A percentile compares a stretch with the other conserved stretches of the same genome.
Evolutionary conservation across 495 filamentous ascomycete genomes (phyloP).

Genomic region (Niebla homalea): DNA sequence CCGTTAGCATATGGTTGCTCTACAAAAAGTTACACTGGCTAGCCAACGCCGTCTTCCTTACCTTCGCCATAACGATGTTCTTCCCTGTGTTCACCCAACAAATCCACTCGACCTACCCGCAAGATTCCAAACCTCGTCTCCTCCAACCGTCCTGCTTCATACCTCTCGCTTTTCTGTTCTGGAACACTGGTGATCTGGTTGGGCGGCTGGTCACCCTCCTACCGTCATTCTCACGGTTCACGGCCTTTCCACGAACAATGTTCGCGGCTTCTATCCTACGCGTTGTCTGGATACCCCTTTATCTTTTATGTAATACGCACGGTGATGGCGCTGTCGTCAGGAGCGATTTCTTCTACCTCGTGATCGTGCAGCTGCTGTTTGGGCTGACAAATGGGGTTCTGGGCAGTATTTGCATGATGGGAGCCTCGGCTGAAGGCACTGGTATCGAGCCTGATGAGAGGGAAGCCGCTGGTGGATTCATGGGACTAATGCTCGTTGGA

Average conservation of each 20-base stretch:
- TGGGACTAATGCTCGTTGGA: constrained; percentile 75
- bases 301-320: constrained; percentile 73
- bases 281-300: constrained; percentile 65
- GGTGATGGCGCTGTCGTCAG: constrained; percentile 49
- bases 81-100: constrained; percentile 84
- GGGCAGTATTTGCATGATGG: constrained; percentile 81
- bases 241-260: constrained; percentile 45
- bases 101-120: constrained; percentile 55
- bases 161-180: constrained; percentile 79
- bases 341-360: constrained; percentile 79
- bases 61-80: constrained; percentile 78
- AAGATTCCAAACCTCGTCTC: constrained; percentile 32
- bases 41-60: constrained; percentile 55
- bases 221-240: constrained; percentile 41
- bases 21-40: constrained; percentile 63
- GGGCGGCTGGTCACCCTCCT: constrained; percentile 61
- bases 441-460: constrained; percentile 68
- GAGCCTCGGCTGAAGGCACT: constrained; percentile 38
- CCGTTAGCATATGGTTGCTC: constrained; percentile 51
- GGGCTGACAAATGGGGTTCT: constrained; percentile 79
- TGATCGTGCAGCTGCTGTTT: constrained; percentile 70
- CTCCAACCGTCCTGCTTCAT: constrained; percentile 71
- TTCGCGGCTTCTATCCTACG: constrained; percentile 52
- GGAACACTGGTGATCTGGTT: constrained; percentile 78
- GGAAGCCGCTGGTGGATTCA: constrained; percentile 85